Conservation (phyloP, 2,329 filamentous ascomycete species). For the Monosporascus sp. region DNA sequence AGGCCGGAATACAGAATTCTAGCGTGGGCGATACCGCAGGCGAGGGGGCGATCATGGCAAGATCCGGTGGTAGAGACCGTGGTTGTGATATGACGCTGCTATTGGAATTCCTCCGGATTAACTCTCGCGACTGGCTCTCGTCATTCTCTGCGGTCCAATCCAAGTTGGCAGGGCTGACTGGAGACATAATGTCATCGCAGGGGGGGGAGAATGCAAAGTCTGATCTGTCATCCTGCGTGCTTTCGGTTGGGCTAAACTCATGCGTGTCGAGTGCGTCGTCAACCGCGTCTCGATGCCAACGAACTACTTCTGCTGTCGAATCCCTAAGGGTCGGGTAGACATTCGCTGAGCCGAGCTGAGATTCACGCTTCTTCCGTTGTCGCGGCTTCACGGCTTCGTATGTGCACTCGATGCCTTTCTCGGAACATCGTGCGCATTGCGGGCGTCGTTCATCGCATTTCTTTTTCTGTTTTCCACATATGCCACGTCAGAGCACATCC, state of each 20-base stretch:
- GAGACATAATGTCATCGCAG: conserved; percentile 23
- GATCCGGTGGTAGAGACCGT: conserved; percentile 28
- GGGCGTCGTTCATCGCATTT: conserved; percentile 52
- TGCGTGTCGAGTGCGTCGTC: conserved; percentile 15
- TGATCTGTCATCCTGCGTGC: conserved; percentile 10
- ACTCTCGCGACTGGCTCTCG: conserved; percentile 6
- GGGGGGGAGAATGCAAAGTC: conserved; percentile 11
- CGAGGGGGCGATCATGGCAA: conserved; percentile 37
- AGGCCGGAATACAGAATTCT: conserved; percentile 48
- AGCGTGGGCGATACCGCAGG: conserved; percentile 36
- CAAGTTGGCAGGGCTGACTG: conserved; percentile 27
- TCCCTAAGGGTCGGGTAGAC: conserved; percentile 7
- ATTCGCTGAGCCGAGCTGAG: conserved; percentile 14
- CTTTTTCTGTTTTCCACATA: conserved; percentile 41
- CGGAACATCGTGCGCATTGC: conserved; percentile 44
- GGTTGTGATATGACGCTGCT: conserved; percentile 12
- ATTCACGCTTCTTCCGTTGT: conserved; percentile 35
- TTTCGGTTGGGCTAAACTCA: conserved; percentile 16
- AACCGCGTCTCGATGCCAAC: conserved; percentile 15
- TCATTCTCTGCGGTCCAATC: conserved; percentile 19
- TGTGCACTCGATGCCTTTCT: conserved; percentile 42
- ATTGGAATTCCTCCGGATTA: conserved; percentile 18
- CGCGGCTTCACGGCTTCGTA: conserved; percentile 45
- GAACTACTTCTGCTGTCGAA: conserved; percentile 8
- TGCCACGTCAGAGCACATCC: conserved; percentile 6